Evolutionary conservation across 805 yeast genomes (phyloP), one percentile per base, ranked within the genome.

Genomic region (Candida glaebosa): DNA sequence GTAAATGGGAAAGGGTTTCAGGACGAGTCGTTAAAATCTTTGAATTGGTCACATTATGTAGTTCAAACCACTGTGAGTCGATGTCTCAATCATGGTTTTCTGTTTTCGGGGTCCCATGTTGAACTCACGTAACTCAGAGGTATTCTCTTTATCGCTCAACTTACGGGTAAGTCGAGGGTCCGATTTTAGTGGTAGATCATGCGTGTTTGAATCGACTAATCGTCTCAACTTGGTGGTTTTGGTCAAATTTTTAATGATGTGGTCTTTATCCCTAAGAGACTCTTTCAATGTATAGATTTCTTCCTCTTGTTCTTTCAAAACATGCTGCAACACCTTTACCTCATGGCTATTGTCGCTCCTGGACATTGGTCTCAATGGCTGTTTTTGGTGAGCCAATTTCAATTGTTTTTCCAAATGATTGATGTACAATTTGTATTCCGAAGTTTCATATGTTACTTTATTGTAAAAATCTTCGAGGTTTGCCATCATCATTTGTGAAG

Each of bases 171-270:
- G 16, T 26, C 31, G 39, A 14, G 10, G 26, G 3, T n/a, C 18
- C 15, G 4, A 2, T 26, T 26, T 36, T 24, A 15, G 9, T 10
- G 31, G 33, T 7, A 32, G 30, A 10, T 12, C 12, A 17, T 12
- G n/a, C n/a, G 59, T 41, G 41, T 56, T 64, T 10, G 68, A 58
- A 31, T 67, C 74, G 7, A 68, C 72, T 24, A 69, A 48, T 38
- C 72, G 54, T 25, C 90, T 72, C 25, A 84, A 71, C 51, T 81
- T 73, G 26, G 79, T 73, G 2, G 87, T 78, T 35, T 84, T 78
- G 26, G 82, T 78, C 42, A 88, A 65, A 1, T 91, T 88, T 45
- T 76, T 78, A 43, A 89, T 85, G 48, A 89, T 82, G 35, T 81
- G 80, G 50, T 88, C 95, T 58, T 88, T 89, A 47, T 84, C 86